These are phyloP conservation scores for Beauveria rudraprayagi DNA, from an alignment of 2,329 filamentous ascomycete genomes.

Conservation along the genomic window DNA sequence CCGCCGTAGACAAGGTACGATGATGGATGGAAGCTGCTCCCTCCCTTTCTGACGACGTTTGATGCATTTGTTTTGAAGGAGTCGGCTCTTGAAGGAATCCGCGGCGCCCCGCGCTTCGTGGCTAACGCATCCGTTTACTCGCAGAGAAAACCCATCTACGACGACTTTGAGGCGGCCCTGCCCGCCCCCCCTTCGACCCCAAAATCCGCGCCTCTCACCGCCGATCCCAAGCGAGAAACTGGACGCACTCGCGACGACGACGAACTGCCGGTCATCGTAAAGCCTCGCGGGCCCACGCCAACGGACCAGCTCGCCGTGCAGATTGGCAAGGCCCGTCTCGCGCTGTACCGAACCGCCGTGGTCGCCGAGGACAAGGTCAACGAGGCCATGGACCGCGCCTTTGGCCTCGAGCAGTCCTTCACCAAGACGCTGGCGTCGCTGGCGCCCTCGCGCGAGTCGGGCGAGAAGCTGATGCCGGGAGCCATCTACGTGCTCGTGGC, in stretches of 20 bases:
- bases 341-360: conserved; percentile 68
- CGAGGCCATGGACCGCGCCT: conserved; percentile 67
- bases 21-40: background rate
- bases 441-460: conserved; percentile 75
- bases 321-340: conserved; percentile 71
- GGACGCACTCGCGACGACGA: conserved; percentile 10
- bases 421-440: conserved; percentile 83
- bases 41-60: background rate
- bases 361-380: conserved; percentile 78
- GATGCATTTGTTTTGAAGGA: background rate
- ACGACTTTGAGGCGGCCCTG: conserved; percentile 44
- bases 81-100: background rate
- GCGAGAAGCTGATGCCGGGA: conserved; percentile 84
- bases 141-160: conserved; percentile 69
- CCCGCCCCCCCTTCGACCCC: background rate
- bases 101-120: conserved; percentile 11
- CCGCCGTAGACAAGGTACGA: conserved; percentile 17
- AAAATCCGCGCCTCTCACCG: background rate
- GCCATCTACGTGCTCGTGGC: conserved; percentile 87
- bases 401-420: conserved; percentile 81
- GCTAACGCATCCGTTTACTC: background rate
- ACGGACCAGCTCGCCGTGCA: conserved; percentile 83
- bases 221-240: background rate
- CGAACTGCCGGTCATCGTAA: conserved; percentile 13
- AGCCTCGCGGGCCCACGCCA: conserved; percentile 56